Percentiles rank a stretch among this genome's conserved stretches.
Evolutionary conservation across 148 eudicot species (phyloP).

Genomic region (Talinum fruticosum): DNA sequence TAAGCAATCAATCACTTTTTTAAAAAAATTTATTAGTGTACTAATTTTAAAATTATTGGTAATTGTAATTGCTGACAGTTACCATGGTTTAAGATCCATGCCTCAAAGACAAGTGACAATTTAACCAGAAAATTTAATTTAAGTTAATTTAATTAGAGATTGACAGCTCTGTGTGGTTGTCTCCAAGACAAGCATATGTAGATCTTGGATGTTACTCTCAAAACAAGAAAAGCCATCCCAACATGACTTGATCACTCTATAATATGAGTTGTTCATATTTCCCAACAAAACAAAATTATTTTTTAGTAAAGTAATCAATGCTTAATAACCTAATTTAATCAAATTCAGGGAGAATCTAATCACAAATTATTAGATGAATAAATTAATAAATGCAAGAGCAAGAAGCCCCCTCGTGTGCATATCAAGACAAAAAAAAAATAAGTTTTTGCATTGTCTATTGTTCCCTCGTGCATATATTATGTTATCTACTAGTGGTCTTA

Average conservation of each 20-base stretch:
- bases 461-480: neutral
- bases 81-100: conserved; percentile 3
- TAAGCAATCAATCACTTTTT: neutral
- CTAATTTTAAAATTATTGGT: neutral
- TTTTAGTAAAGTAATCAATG: neutral
- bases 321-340: neutral
- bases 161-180: neutral
- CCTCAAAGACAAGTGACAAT: neutral
- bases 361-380: neutral
- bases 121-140: neutral
- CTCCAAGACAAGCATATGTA: neutral
- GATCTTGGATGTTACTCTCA: neutral
- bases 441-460: neutral
- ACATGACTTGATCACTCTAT: neutral
- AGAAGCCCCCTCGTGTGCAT: neutral
- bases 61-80: neutral
- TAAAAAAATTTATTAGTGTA: neutral
- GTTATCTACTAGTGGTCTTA: neutral
- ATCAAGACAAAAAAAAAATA: neutral
- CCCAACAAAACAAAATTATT: neutral
- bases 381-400: too few species aligned
- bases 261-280: neutral
- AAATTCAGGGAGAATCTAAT: neutral
- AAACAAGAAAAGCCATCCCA: conserved; percentile 1
- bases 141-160: neutral